A percentile compares a stretch with the other conserved stretches of the same genome.
These are phyloP conservation scores for Pseudogymnoascus pannorum DNA, from an alignment of 2,329 filamentous ascomycete species.

Conservation along the genomic window DNA sequence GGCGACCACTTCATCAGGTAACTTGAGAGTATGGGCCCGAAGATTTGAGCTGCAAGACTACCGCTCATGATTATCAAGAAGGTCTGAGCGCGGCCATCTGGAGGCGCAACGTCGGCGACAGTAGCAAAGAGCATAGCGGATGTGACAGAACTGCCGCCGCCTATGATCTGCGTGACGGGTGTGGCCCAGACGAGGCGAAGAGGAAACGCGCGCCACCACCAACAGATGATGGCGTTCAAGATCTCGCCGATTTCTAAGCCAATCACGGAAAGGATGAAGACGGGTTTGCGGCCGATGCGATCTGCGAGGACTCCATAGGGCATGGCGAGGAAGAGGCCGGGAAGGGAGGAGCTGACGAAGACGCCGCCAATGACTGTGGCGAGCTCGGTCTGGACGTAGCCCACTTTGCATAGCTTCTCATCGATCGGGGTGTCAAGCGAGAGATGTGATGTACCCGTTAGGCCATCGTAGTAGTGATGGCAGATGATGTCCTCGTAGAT, in stretches of 20 bases:
- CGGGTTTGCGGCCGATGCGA: slow-evolving; percentile 32
- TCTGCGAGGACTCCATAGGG: slow-evolving; percentile 35
- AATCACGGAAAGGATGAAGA: slow-evolving; percentile 27
- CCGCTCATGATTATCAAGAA: slow-evolving; percentile 30
- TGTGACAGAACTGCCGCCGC: slow-evolving; percentile 32
- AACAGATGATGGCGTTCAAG: slow-evolving; percentile 29
- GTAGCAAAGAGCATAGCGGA: slow-evolving; percentile 30
- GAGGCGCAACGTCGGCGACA: slow-evolving; percentile 31
- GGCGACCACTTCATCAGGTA: slow-evolving; percentile 29
- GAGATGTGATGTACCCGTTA: slow-evolving; percentile 20
- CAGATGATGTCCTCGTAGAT: slow-evolving; percentile 36
- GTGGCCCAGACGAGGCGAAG: slow-evolving; percentile 30
- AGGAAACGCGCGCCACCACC: slow-evolving; percentile 29
- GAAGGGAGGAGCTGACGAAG: slow-evolving; percentile 26
- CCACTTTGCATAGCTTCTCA: slow-evolving; percentile 32
- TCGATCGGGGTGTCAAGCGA: slow-evolving; percentile 25
- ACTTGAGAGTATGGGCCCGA: slow-evolving; percentile 32
- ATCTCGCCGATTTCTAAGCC: slow-evolving; percentile 27
- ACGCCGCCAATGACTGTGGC: slow-evolving; percentile 30
- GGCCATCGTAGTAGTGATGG: slow-evolving; percentile 30
- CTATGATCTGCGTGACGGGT: slow-evolving; percentile 28
- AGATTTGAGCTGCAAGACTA: slow-evolving; percentile 29
- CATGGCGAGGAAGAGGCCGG: slow-evolving; percentile 28
- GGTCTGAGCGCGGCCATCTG: slow-evolving; percentile 30
- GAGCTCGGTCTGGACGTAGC: slow-evolving; percentile 31